Evolutionary conservation across 352 stramenopile genomes (phyloP), one percentile per base, ranked within the genome.

Genomic region (Phytophthora parvispora): DNA sequence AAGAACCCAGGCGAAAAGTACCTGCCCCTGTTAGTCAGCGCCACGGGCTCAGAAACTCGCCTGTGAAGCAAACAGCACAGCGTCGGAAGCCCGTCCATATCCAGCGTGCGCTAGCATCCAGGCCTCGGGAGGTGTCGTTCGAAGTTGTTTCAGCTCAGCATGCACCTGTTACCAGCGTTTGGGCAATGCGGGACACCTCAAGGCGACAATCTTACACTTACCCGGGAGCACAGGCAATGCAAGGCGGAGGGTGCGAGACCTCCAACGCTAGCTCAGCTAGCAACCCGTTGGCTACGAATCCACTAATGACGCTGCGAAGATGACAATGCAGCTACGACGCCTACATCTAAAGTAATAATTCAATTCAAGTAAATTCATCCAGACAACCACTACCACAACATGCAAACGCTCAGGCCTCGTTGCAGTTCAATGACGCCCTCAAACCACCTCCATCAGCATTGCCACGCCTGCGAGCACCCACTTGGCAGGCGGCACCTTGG

Each of bases 401-500:
- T 13, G n/a, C 38, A 47, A 47, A 24, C 38, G 7, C 22, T 16
- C 16, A 24, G 38, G 24, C 16, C 18, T 25, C 16, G n/a, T 1
- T 15, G 18, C 6, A 24, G 38, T 18, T 47, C 18, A 18, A 43
- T 6, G 20, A 40, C n/a, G 13, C 8, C 16, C 9, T 45, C 48
- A 95, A 12, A 93, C 82, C 16, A 97, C 77, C 66, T 98, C 94
- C 81, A 98, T 87, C 15, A 98, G 79, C 66, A 98, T 83, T 25
- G 92, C 90, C 1, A 96, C 93, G 20, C 93, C 93, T 9, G 92
- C 93, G 31, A 98, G 78, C 10, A 97, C 78, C 94, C 94, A 98
- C 65, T 98, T 98, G 28, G 91, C 81, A 22, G 89, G 78, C 6
- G 90, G 81, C 25, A 87, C 70, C 53, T 98, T 98, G 28, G 90